phyloP scores from a whole-genome alignment of 495 filamentous ascomycete genomes.

The Amorphotheca resinae region DNA sequence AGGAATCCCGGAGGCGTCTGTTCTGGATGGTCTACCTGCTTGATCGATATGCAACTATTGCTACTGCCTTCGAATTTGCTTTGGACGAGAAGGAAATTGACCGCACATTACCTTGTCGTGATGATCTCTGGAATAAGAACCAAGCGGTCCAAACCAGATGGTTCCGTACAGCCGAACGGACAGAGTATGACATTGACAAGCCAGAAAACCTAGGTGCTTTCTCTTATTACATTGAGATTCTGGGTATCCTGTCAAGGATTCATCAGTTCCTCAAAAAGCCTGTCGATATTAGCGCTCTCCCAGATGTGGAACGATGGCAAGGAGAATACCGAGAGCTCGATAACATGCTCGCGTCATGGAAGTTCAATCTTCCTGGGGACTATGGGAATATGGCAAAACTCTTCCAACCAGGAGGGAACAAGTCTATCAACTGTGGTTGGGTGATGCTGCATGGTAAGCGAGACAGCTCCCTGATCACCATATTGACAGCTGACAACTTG shows the following conservation, averaged over 20 bases:
- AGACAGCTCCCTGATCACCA: conserved; percentile 39
- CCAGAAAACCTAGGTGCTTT: conserved; percentile 72
- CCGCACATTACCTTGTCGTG: conserved; percentile 70
- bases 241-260: conserved; percentile 74
- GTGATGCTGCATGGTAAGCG: conserved; percentile 76
- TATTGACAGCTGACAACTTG: not conserved
- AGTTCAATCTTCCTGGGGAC: conserved; percentile 66
- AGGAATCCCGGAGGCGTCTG: conserved; percentile 66
- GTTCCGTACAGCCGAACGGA: conserved; percentile 47
- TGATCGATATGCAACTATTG: conserved; percentile 77
- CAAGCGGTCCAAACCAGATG: conserved; percentile 72
- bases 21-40: conserved; percentile 93
- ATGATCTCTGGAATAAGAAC: conserved; percentile 75
- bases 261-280: conserved; percentile 77
- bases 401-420: conserved; percentile 50
- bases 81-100: conserved; percentile 82
- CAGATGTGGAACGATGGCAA: conserved; percentile 84
- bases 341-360: conserved; percentile 64
- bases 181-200: conserved; percentile 51
- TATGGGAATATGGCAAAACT: conserved; percentile 69
- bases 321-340: conserved; percentile 74
- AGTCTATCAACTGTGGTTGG: conserved; percentile 65
- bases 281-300: conserved; percentile 71
- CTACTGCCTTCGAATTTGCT: conserved; percentile 82
- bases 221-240: conserved; percentile 73